These are phyloP conservation scores for Xylaria sp. DNA, from an alignment of 495 filamentous ascomycete genomes.

Conservation along the genomic window DNA sequence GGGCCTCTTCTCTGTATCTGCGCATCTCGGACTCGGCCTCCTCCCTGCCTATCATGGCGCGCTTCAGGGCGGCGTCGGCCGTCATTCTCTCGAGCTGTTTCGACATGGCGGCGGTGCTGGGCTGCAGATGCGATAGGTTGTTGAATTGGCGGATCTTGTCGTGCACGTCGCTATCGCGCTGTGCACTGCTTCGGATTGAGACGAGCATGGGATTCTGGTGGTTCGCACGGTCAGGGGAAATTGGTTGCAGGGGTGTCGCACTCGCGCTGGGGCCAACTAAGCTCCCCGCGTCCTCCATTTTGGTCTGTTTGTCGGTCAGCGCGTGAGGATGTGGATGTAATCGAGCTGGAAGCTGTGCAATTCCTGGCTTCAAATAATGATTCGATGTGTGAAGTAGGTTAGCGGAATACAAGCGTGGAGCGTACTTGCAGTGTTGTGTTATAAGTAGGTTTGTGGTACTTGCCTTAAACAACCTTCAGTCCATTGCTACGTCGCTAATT, in stretches of 20 bases:
- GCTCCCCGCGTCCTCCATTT: slow-evolving; percentile 42
- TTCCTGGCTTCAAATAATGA: neutral
- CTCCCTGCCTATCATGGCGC: slow-evolving; percentile 83
- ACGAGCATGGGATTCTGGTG: slow-evolving; percentile 55
- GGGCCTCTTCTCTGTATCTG: slow-evolving; percentile 64
- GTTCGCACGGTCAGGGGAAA: slow-evolving; percentile 84
- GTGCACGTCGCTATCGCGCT: slow-evolving; percentile 75
- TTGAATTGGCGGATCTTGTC: slow-evolving; percentile 88
- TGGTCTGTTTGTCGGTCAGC: slow-evolving; percentile 27
- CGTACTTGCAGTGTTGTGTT: neutral
- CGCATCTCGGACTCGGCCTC: slow-evolving; percentile 76
- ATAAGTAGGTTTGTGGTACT: neutral
- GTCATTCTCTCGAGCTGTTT: slow-evolving; percentile 66
- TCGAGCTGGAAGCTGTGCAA: slow-evolving; percentile 18
- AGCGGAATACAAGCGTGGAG: neutral
- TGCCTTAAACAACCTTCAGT: neutral
- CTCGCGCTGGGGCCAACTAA: slow-evolving; percentile 39
- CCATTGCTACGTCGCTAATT: neutral
- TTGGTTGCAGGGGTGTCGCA: slow-evolving; percentile 69
- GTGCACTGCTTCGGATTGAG: slow-evolving; percentile 37
- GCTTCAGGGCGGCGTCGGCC: slow-evolving; percentile 75
- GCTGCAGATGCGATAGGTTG: slow-evolving; percentile 56
- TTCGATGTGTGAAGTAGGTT: slow-evolving; percentile 1
- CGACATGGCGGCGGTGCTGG: slow-evolving; percentile 57
- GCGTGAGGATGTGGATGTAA: slow-evolving; percentile 16